Percentiles rank a stretch among this genome's conserved stretches.
Evolutionary conservation across 805 yeast species (phyloP).

Genomic region (Schwanniomyces polymorphus): DNA sequence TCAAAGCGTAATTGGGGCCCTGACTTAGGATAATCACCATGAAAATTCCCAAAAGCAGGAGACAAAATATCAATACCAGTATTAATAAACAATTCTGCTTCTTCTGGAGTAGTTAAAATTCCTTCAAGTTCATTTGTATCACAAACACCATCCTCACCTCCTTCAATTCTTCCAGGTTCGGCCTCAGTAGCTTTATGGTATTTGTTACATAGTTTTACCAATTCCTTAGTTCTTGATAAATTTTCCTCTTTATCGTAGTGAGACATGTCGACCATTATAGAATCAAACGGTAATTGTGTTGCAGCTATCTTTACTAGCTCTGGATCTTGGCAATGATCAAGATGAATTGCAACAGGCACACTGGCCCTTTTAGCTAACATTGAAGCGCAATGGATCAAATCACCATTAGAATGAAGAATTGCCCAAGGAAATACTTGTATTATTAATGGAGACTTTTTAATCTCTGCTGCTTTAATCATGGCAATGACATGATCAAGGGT

Average conservation of each 20-base stretch:
- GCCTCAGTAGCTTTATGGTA: constrained; percentile 35
- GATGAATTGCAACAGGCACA: constrained; percentile 35
- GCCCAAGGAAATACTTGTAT: constrained; percentile 39
- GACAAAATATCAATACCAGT: constrained; percentile 36
- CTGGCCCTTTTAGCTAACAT: constrained; percentile 22
- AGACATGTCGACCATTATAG: constrained; percentile 41
- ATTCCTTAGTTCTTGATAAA: constrained; percentile 21
- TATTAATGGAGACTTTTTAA: constrained; percentile 28
- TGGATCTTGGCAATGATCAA: constrained; percentile 35
- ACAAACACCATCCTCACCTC: constrained; percentile 37
- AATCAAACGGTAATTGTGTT: constrained; percentile 31
- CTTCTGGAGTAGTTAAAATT: constrained; percentile 30
- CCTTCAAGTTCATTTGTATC: constrained; percentile 22
- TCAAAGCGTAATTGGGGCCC: constrained; percentile 26
- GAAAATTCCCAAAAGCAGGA: constrained; percentile 39
- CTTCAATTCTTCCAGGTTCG: constrained; percentile 39
- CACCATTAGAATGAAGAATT: constrained; percentile 28
- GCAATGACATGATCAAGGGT: constrained; percentile 33
- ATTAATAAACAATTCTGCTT: constrained; percentile 25
- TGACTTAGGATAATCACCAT: constrained; percentile 32
- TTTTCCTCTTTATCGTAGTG: constrained; percentile 34
- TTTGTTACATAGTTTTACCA: constrained; percentile 25
- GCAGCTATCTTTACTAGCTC: constrained; percentile 29
- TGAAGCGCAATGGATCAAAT: constrained; percentile 22
- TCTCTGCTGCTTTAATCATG: constrained; percentile 35